These are phyloP conservation scores for Vaccinium darrowii DNA, from an alignment of 148 eudicot genomes.

Conservation along the genomic window DNA sequence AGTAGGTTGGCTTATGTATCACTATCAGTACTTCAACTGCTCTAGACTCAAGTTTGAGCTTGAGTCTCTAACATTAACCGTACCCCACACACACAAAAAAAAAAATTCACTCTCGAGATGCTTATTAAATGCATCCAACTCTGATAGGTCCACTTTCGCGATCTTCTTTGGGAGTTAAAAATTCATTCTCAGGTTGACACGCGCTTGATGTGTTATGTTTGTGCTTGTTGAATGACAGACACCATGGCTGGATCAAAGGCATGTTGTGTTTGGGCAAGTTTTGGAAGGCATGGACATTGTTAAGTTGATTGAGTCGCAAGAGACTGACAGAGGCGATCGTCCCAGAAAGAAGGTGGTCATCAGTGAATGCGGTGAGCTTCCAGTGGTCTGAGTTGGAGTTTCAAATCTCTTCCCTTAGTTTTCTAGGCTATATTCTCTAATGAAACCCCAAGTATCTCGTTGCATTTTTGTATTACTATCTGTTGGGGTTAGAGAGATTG, in stretches of 20 bases:
- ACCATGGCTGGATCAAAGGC: constrained; percentile 90
- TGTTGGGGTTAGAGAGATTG: constrained; percentile 1
- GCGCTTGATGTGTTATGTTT: background rate
- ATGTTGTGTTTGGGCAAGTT: constrained; percentile 92
- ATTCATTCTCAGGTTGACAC: background rate
- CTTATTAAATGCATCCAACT: background rate
- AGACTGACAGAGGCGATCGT: constrained; percentile 92
- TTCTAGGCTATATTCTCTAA: constrained; percentile 2
- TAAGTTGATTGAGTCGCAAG: constrained; percentile 72
- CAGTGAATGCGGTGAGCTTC: constrained; percentile 88
- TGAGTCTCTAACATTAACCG: background rate
- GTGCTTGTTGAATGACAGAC: constrained; percentile 52
- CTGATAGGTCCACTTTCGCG: background rate
- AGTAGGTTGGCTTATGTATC: background rate
- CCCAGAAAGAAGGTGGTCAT: constrained; percentile 75
- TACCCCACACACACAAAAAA: background rate
- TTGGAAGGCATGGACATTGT: constrained; percentile 94
- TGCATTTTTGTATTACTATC: constrained; percentile 14
- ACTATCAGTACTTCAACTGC: background rate
- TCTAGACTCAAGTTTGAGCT: background rate
- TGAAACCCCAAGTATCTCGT: background rate
- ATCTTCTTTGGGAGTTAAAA: background rate
- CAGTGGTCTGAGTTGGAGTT: constrained; percentile 39
- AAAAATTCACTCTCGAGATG: too few species aligned
- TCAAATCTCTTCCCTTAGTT: background rate